phyloP scores from a whole-genome alignment of 257 asterid species.

The Solanum microdontum region DNA sequence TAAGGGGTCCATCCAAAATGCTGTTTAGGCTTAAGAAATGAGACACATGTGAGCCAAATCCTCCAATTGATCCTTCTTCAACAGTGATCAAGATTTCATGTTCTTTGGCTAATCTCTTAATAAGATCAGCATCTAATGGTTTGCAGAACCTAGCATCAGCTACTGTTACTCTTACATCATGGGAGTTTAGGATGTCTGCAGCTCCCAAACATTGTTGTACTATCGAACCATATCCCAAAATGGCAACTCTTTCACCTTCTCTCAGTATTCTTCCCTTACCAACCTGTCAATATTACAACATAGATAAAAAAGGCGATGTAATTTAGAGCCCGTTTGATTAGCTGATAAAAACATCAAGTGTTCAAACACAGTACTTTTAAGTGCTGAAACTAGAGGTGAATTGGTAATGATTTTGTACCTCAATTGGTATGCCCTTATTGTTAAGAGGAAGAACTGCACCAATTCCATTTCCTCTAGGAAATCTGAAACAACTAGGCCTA shows the following conservation, averaged over 20 bases:
- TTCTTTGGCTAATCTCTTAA: constrained; percentile 43
- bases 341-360: not conserved
- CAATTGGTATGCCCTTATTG: constrained; percentile 54
- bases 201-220: constrained; percentile 58
- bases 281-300: constrained; percentile 21
- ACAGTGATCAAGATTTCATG: constrained; percentile 59
- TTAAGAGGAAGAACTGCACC: constrained; percentile 44
- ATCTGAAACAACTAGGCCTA: constrained; percentile 66
- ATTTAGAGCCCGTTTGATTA: not conserved
- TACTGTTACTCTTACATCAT: constrained; percentile 32
- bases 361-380: not conserved
- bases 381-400: not conserved
- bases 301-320: not conserved
- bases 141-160: constrained; percentile 80
- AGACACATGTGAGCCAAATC: constrained; percentile 67
- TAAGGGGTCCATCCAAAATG: constrained; percentile 55
- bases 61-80: constrained; percentile 81
- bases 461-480: constrained; percentile 66
- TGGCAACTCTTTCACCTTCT: constrained; percentile 59
- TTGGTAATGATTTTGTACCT: constrained; percentile 20
- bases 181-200: constrained; percentile 31
- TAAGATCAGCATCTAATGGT: constrained; percentile 58
- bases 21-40: constrained; percentile 58
- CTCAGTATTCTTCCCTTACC: constrained; percentile 58
- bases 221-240: constrained; percentile 61